Percentiles rank a stretch among this genome's conserved stretches.
phyloP scores from a whole-genome alignment of 2,329 filamentous ascomycete genomes.

The Verticillium isaacii region DNA sequence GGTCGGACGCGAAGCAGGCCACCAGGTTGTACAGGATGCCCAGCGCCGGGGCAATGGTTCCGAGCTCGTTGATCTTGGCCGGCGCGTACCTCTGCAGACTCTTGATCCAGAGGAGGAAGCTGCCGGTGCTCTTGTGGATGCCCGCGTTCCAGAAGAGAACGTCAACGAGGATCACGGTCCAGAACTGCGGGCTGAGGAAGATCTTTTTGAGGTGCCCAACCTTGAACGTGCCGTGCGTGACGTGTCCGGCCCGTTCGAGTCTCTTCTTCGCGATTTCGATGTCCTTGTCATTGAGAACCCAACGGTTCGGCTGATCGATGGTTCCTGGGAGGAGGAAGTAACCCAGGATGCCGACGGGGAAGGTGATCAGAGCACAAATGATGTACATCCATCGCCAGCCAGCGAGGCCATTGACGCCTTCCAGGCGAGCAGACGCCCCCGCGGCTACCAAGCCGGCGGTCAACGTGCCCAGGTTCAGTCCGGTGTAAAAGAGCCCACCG shows the following conservation, averaged over 20 bases:
- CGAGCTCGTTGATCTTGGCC: constrained; percentile 44
- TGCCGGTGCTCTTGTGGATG: constrained; percentile 30
- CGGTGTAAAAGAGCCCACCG: constrained; percentile 46
- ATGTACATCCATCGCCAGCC: constrained; percentile 55
- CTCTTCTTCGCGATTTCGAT: constrained; percentile 37
- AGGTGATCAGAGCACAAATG: constrained; percentile 47
- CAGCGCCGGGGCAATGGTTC: constrained; percentile 45
- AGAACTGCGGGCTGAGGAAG: constrained; percentile 40
- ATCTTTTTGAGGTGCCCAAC: constrained; percentile 26
- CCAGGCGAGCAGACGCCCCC: constrained; percentile 30
- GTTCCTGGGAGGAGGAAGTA: constrained; percentile 48
- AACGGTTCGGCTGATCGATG: constrained; percentile 35
- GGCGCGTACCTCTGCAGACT: constrained; percentile 42
- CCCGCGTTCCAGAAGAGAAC: constrained; percentile 52
- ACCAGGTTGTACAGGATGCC: constrained; percentile 53
- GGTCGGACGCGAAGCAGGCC: constrained; percentile 49
- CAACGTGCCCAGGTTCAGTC: constrained; percentile 44
- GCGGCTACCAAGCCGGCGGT: constrained; percentile 46
- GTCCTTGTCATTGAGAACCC: constrained; percentile 38
- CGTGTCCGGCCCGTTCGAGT: constrained; percentile 39
- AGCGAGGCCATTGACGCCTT: constrained; percentile 37
- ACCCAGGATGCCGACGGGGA: constrained; percentile 46
- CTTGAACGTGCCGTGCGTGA: constrained; percentile 29
- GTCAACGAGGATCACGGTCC: constrained; percentile 43
- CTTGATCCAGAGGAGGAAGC: constrained; percentile 55